Evolutionary conservation across 23 red algal genomes (phyloP).

Genomic region (Gracilaria gracilis): DNA sequence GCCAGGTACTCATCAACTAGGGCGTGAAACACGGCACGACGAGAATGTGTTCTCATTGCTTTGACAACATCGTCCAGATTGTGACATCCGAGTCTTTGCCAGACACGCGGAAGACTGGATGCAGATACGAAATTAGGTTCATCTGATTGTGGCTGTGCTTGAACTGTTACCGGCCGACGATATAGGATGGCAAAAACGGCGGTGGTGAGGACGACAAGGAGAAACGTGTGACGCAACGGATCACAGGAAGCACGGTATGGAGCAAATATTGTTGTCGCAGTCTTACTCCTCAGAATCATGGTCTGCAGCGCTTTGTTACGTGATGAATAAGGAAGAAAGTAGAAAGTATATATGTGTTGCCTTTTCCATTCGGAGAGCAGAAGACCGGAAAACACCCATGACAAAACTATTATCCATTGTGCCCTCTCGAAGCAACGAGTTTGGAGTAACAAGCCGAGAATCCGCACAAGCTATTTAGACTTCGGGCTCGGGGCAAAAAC

Average conservation of each 20-base stretch:
- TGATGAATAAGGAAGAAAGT: not conserved
- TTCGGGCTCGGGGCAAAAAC: not conserved
- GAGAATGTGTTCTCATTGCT: not conserved
- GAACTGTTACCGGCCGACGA: not conserved
- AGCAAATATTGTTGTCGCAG: not conserved
- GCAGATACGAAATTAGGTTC: not conserved
- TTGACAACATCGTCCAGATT: not conserved
- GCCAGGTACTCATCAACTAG: slow-evolving; percentile 58
- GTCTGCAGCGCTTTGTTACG: not conserved
- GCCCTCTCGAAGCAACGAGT: not conserved
- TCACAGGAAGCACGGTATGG: slow-evolving; percentile 4
- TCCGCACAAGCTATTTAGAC: not conserved
- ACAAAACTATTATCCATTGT: not conserved
- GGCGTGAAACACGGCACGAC: slow-evolving; percentile 25
- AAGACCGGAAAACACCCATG: not conserved
- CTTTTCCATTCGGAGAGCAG: not conserved
- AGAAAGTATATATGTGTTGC: not conserved
- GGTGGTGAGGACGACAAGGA: slow-evolving; percentile 13
- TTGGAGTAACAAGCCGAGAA: not conserved
- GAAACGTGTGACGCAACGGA: slow-evolving; percentile 25
- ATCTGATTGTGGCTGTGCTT: not conserved
- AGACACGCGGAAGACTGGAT: not conserved
- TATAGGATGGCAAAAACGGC: slow-evolving; percentile 11
- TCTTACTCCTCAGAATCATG: not conserved
- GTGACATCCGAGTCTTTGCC: slow-evolving; percentile 32